Base-by-base conservation (phyloP, 352 stramenopile species). In the Phytophthora capsici region DNA sequence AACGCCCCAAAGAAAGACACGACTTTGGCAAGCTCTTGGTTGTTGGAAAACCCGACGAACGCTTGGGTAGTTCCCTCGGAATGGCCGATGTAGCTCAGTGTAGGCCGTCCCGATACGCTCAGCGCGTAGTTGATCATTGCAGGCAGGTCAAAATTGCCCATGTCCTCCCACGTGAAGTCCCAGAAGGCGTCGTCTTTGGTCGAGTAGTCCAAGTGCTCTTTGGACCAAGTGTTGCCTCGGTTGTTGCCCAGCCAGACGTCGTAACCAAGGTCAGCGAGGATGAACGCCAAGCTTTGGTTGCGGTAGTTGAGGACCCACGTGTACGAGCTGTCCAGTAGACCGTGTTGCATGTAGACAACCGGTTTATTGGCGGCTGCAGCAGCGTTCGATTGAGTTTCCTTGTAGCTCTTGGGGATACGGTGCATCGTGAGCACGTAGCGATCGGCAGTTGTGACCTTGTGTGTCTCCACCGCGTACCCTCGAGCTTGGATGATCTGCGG, bases 181-280 rank as follows among this genome's bases (percentile, higher is more conserved):
- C 78, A 88, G 65, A 84, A 88, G 40, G 43, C 45, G 7, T 66
- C 32, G 46, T 80, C 69, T 12, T 58, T 50, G 4, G 54, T 68
- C 12, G 61, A 53, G 50, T 79, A 82, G 43, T 82, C 63, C 19
- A 82, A 25, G 36, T 88, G 78, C 22, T 72, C 44, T 12, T 63
- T 69, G 0, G 78, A 88, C 71, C 73, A 88, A 0, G 76, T 84
- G 38, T 68, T 84, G 40, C 73, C 78, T 43, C 78, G 78, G 51
- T 87, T 87, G 65, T 86, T 86, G 17, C 75, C 78, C n/a, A 87
- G 67, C 75, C 75, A 88, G n/a, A 88, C 78, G 20, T 88, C 78
- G 43, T 83, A 87, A 4, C 78, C 78, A 14, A 74, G 69, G 20
- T 87, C 75, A 1, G 73, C 73, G 17, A 87, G 67, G 34, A 87